These are phyloP conservation scores for Ilyonectria robusta DNA, from an alignment of 2,329 filamentous ascomycete species.

Conservation along the genomic window DNA sequence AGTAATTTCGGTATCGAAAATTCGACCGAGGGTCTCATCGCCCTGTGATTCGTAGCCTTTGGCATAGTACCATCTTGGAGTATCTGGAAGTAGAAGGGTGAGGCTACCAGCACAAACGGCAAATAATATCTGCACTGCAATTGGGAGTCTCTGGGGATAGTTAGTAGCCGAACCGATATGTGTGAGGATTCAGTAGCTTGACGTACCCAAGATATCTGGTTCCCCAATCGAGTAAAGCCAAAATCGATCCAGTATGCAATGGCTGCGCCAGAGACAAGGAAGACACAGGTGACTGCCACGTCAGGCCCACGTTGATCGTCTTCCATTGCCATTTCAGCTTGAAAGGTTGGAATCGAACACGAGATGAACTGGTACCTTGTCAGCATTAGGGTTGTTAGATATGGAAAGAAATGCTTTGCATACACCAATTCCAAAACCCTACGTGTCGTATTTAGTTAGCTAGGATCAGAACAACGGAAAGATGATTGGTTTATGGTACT, in stretches of 20 bases:
- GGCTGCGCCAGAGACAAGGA: constrained; percentile 29
- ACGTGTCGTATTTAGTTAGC: background rate
- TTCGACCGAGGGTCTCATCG: constrained; percentile 19
- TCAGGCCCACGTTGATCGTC: constrained; percentile 24
- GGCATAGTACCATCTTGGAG: constrained; percentile 33
- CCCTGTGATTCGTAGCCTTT: constrained; percentile 21
- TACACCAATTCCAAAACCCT: constrained; percentile 13
- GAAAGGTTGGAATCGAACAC: constrained; percentile 31
- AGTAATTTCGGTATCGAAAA: constrained; percentile 14
- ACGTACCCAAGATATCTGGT: constrained; percentile 29
- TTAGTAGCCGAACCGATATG: background rate
- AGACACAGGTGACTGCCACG: constrained; percentile 29
- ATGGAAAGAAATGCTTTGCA: background rate
- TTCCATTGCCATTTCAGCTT: constrained; percentile 27
- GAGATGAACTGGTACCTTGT: constrained; percentile 28
- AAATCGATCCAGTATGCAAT: constrained; percentile 34
- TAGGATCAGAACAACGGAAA: background rate
- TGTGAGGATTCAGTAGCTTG: background rate
- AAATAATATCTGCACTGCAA: constrained; percentile 25
- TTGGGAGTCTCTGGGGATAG: background rate
- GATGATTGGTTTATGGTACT: background rate
- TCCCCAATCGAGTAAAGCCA: constrained; percentile 29
- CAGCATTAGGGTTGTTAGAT: background rate
- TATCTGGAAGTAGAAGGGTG: constrained; percentile 27
- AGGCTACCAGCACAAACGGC: constrained; percentile 24